phyloP scores from a whole-genome alignment of 2,329 filamentous ascomycete species.

The Beauveria brongniartii region DNA sequence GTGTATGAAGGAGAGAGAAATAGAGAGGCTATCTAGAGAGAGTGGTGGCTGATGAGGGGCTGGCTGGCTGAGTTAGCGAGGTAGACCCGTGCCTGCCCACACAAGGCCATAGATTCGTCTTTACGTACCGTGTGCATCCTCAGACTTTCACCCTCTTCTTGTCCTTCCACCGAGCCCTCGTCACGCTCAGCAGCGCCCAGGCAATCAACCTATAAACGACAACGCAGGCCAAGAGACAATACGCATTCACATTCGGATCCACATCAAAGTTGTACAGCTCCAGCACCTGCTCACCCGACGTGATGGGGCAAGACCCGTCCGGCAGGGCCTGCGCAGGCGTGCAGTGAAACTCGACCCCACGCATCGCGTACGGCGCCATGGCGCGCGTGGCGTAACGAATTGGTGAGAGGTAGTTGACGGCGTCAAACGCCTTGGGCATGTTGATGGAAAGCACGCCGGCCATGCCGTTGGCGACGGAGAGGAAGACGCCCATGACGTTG shows the following conservation, averaged over 20 bases:
- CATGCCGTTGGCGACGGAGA: slow-evolving; percentile 65
- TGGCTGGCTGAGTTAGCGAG: no score
- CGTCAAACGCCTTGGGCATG: slow-evolving; percentile 57
- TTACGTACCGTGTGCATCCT: neutral
- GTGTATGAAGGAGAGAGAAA: no score
- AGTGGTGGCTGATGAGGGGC: no score
- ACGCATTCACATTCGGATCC: slow-evolving; percentile 52
- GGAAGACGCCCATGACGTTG: slow-evolving; percentile 60
- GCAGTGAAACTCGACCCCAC: slow-evolving; percentile 56
- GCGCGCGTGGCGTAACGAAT: slow-evolving; percentile 63
- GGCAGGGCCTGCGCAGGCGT: slow-evolving; percentile 49
- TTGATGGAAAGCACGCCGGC: slow-evolving; percentile 62
- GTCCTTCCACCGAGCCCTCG: slow-evolving; percentile 44
- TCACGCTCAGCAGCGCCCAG: slow-evolving; percentile 47
- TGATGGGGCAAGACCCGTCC: slow-evolving; percentile 55
- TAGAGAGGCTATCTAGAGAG: no score
- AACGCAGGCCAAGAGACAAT: slow-evolving; percentile 54
- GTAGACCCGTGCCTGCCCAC: no score
- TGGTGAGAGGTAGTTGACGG: slow-evolving; percentile 64
- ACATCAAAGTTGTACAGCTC: slow-evolving; percentile 58
- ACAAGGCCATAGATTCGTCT: no score
- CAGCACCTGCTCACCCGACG: slow-evolving; percentile 59
- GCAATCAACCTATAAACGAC: slow-evolving; percentile 59
- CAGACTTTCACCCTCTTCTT: slow-evolving; percentile 12
- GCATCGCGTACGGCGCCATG: slow-evolving; percentile 57